Percentiles rank a stretch among this genome's conserved stretches.
Conservation (phyloP, 2,329 filamentous ascomycete species). For the Exophiala sp. region DNA sequence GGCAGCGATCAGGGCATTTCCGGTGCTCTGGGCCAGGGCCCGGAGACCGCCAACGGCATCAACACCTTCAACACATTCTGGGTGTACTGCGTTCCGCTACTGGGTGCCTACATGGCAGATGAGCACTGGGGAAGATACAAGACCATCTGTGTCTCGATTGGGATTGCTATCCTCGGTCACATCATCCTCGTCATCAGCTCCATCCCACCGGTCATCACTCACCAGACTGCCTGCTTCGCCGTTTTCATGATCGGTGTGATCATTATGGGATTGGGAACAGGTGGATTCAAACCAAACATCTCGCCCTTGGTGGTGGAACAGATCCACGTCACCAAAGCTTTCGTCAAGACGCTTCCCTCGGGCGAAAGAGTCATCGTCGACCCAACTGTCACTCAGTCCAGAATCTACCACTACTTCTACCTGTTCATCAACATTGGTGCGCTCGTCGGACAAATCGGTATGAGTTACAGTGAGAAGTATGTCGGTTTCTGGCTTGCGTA, state of each 20-base stretch:
- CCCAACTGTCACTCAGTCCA: slow-evolving; percentile 59
- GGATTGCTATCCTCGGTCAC: slow-evolving; percentile 34
- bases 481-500: slow-evolving; percentile 69
- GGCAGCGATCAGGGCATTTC: slow-evolving; percentile 45
- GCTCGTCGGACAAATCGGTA: slow-evolving; percentile 55
- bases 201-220: slow-evolving; percentile 22
- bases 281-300: slow-evolving; percentile 76
- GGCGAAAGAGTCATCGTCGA: slow-evolving; percentile 66
- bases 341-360: slow-evolving; percentile 49
- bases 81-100: slow-evolving; percentile 37
- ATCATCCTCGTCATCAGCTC: slow-evolving; percentile 30
- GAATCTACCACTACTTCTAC: slow-evolving; percentile 66
- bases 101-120: slow-evolving; percentile 37
- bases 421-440: slow-evolving; percentile 63
- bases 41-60: slow-evolving; percentile 51
- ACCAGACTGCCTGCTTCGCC: slow-evolving; percentile 28
- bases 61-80: slow-evolving; percentile 54
- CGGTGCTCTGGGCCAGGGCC: slow-evolving; percentile 51
- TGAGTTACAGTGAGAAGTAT: slow-evolving; percentile 67
- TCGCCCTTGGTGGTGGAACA: slow-evolving; percentile 66
- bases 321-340: slow-evolving; percentile 54
- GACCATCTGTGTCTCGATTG: slow-evolving; percentile 33
- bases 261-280: slow-evolving; percentile 44
- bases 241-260: slow-evolving; percentile 32
- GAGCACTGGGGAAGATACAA: slow-evolving; percentile 51